A percentile compares a stretch with the other conserved stretches of the same genome.
phyloP scores from a whole-genome alignment of 192 early-diverging fungal genomes.

The Entomortierella chlamydospora region DNA sequence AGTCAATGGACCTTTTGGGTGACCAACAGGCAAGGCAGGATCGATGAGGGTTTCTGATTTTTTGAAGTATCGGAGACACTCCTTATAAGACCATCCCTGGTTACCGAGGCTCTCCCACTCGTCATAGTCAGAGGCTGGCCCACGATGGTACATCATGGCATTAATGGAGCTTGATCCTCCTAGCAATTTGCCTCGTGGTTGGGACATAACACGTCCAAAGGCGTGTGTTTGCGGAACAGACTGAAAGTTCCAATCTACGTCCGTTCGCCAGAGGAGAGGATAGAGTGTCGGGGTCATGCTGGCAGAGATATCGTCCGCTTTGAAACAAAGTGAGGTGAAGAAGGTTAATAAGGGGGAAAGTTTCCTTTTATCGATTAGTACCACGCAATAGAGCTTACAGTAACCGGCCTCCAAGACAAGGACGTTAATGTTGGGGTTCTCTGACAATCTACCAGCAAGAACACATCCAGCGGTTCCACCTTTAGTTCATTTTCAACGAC shows the following conservation, averaged over 20 bases:
- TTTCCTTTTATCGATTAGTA: no score
- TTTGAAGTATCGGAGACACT: constrained; percentile 36
- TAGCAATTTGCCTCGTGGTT: constrained; percentile 39
- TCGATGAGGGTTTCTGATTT: constrained; percentile 40
- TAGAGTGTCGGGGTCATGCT: constrained; percentile 24
- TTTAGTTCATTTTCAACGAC: background rate
- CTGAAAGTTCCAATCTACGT: constrained; percentile 27
- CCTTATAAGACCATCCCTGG: constrained; percentile 47
- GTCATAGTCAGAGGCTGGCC: constrained; percentile 47
- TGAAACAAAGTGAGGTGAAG: background rate
- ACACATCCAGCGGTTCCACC: constrained; percentile 53
- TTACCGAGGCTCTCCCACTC: constrained; percentile 42
- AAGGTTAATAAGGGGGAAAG: background rate
- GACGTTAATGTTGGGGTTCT: constrained; percentile 36
- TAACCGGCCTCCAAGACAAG: constrained; percentile 43
- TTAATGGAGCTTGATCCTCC: constrained; percentile 48
- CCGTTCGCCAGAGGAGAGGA: constrained; percentile 2
- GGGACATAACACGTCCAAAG: constrained; percentile 24
- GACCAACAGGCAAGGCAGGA: constrained; percentile 23
- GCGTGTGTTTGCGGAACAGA: constrained; percentile 34
- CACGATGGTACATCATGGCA: constrained; percentile 56
- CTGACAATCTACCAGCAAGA: constrained; percentile 45
- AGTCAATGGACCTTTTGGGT: constrained; percentile 31
- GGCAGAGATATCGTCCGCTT: constrained; percentile 21
- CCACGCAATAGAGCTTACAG: no score